phyloP scores from a whole-genome alignment of 306 rosid species.

The Erythrophleum fordii region DNA sequence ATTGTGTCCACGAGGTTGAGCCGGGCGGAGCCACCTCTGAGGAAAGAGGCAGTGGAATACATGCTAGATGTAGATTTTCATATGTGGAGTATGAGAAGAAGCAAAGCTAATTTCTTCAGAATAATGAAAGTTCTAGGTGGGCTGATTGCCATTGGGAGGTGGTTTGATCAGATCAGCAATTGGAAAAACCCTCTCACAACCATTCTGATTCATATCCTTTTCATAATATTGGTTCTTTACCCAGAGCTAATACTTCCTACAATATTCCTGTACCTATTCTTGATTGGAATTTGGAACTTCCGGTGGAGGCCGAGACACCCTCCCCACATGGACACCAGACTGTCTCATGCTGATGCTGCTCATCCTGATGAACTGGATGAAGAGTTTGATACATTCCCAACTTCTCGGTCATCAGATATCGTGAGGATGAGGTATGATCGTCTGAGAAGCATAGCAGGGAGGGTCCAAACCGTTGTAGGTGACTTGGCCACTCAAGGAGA shows the following conservation, averaged over 20 bases:
- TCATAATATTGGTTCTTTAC: slow-evolving; percentile 76
- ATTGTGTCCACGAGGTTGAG: slow-evolving; percentile 76
- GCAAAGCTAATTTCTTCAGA: slow-evolving; percentile 94
- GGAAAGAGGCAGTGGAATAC: slow-evolving; percentile 88
- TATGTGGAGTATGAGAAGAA: slow-evolving; percentile 97
- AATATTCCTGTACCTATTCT: slow-evolving; percentile 78
- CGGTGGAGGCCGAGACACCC: slow-evolving; percentile 85
- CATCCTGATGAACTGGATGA: slow-evolving; percentile 88
- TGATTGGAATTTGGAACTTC: slow-evolving; percentile 92
- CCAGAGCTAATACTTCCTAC: slow-evolving; percentile 90
- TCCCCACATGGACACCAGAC: slow-evolving; percentile 85
- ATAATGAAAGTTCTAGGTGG: slow-evolving; percentile 84
- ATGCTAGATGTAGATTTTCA: slow-evolving; percentile 94
- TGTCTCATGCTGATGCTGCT: slow-evolving; percentile 82
- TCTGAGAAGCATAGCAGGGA: slow-evolving; percentile 80
- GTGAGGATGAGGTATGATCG: slow-evolving; percentile 86
- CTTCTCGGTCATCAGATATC: slow-evolving; percentile 61
- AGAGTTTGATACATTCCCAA: slow-evolving; percentile 86
- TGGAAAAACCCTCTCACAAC: slow-evolving; percentile 92
- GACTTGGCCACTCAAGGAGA: slow-evolving; percentile 96
- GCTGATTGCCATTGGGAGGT: slow-evolving; percentile 69
- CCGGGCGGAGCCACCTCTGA: slow-evolving; percentile 86
- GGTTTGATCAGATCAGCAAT: slow-evolving; percentile 90
- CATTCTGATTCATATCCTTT: slow-evolving; percentile 78
- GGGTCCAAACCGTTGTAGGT: slow-evolving; percentile 84